Evolutionary conservation across 495 filamentous ascomycete genomes (phyloP), one percentile per base, ranked within the genome.

Genomic region (Hypoxylon rickii): DNA sequence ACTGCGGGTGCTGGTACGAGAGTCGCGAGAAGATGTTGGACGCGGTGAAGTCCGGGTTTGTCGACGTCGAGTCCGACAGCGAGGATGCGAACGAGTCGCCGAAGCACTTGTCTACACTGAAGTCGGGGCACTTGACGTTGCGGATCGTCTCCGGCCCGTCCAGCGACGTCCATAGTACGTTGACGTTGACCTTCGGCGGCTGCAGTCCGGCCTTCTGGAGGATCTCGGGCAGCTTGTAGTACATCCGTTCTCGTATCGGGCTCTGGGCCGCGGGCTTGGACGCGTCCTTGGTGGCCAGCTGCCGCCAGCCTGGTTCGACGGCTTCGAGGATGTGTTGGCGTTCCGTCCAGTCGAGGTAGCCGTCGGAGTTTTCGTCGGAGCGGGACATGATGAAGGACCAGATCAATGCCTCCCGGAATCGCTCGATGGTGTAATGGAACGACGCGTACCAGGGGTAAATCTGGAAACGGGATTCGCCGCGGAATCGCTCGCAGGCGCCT

Each of bases 361-460:
- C 70, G 47, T 76, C 70, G 13, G 61, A 54, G 55, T 76, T 58
- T 13, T 29, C 22, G 48, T 76, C 73, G n/a, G 59, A 67, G 3
- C 72, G 70, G 12, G 66, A 62, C 60, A 71, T 67, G 46, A 76
- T 64, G 38, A 73, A 75, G 46, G 72, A 75, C 73, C 73, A 76
- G 2, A 76, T 57, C 15, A 76, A 51, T 7, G 67, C 73, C 53
- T 76, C 73, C 3, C 73, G 56, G 52, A 74, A 72, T 15, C 73
- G 43, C 48, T 76, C 73, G 50, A 76, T 76, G 38, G 68, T 73
- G 51, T 76, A 76, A 52, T 76, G 73, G 50, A 76, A 75, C 15
- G 60, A 55, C 2, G 65, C 72, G 52, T 55, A 76, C 73, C 73
- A 76, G 2, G 73, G 71, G 37, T 71, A 75, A 5, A 76, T 65